Conservation (phyloP, 2,329 filamentous ascomycete species). For the Colletotrichum sp. region DNA sequence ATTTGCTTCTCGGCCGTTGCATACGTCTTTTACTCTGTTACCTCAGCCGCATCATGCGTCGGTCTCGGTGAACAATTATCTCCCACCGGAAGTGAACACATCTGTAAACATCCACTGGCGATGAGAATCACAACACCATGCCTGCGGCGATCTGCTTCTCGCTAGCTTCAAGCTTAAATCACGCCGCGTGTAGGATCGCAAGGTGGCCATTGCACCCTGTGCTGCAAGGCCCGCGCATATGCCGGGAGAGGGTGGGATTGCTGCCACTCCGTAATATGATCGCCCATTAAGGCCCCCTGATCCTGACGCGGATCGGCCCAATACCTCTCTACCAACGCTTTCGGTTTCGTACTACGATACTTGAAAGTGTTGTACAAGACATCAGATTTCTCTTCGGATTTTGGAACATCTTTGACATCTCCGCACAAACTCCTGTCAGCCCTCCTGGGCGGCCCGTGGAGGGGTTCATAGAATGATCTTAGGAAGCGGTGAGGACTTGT, state of each 20-base stretch:
- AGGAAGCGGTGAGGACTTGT: background rate
- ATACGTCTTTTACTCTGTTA: background rate
- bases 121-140: background rate
- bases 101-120: background rate
- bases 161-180: constrained; percentile 7
- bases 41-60: background rate
- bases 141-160: background rate
- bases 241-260: background rate
- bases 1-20: background rate
- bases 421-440: background rate
- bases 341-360: background rate
- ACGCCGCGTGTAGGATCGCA: background rate
- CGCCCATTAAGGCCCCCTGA: background rate
- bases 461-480: background rate
- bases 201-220: background rate
- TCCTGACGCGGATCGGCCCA: background rate
- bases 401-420: background rate
- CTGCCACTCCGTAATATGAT: background rate
- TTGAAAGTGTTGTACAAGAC: background rate
- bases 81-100: background rate
- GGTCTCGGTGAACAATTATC: background rate
- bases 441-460: background rate
- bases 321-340: background rate
- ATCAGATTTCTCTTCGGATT: background rate
- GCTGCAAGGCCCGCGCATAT: background rate